Base-by-base conservation (phyloP, 225 moss, liverwort and hornwort genomes). In the Ulota crispa region DNA sequence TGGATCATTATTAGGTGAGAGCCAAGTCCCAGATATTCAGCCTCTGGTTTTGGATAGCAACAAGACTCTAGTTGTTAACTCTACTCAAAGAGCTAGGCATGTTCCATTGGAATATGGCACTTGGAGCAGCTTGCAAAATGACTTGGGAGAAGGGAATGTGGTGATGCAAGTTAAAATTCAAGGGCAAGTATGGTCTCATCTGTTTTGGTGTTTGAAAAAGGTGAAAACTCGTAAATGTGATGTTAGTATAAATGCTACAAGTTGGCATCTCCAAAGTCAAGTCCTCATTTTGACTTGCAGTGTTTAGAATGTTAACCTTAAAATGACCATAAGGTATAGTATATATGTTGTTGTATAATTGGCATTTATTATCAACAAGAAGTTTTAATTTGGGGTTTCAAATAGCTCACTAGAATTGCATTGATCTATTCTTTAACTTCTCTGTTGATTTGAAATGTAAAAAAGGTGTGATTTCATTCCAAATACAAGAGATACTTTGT, bases 181-280 rank as follows among this genome's bases (percentile, higher is more conserved):
- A 12, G 68, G 84, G 62, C 32, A 45, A 41, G 68, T 84, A 2
- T 50, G 50, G 24, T 73, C 84, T 24, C 24, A 20, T 37, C 30
- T 80, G 1, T 84, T 84, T 74, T 84, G 79, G 84, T 66, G 67
- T 53, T 34, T 80, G 8, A 80, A 24, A 9, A 84, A 74, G 47
- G 43, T 34, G 6, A 75, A 80, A 67, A 84, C 68, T 34, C 80
- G 5, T 13, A 6, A 18, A 28, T 75, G 84, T 23, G 39, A 84
- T 41, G 9, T 61, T 5, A 68, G 60, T 61, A 14, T 84, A 24
- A 69, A 32, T 39, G 26, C 62, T 34, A 73, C 72, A 16, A 18
- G 18, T 20, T 12, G 10, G 24, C 16, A 9, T 37, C 62, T 62
- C 21, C 52, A 19, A 9, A 54, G 39, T 27, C 71, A 54, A n/a